These are phyloP conservation scores for Circinella umbellata DNA, from an alignment of 371 early-diverging fungal genomes.

Conservation along the genomic window DNA sequence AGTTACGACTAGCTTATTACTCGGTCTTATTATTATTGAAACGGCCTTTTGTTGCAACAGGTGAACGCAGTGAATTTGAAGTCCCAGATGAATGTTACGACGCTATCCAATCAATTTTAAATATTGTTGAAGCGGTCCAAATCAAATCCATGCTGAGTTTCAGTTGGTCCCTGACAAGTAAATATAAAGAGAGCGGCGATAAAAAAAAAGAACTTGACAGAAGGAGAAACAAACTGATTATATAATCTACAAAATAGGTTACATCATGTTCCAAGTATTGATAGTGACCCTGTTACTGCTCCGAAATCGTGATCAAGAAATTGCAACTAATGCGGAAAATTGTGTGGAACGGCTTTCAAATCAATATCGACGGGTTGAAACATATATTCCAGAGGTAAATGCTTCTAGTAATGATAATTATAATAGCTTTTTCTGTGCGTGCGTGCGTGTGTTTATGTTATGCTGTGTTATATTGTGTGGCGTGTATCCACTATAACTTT, in stretches of 20 bases:
- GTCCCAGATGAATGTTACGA: constrained; percentile 28
- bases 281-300: constrained; percentile 31
- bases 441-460: too few relatives aligned
- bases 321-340: constrained; percentile 23
- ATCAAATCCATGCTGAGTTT: constrained; percentile 22
- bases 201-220: background rate
- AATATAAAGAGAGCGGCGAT: constrained; percentile 4
- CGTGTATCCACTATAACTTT: too few relatives aligned
- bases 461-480: too few relatives aligned
- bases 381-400: constrained; percentile 36
- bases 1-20: constrained; percentile 27
- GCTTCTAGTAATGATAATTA: background rate
- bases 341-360: constrained; percentile 20
- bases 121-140: constrained; percentile 28
- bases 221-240: background rate
- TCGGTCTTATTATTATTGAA: constrained; percentile 29
- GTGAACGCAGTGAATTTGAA: constrained; percentile 7
- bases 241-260: constrained; percentile 20
- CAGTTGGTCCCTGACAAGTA: constrained; percentile 43
- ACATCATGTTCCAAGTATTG: constrained; percentile 29
- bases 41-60: constrained; percentile 26
- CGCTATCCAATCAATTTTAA: constrained; percentile 21
- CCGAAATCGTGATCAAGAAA: constrained; percentile 18
- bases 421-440: background rate
- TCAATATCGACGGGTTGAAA: constrained; percentile 21